Evolutionary conservation across 768 basidiomycete species (phyloP), one percentile per base, ranked within the genome.

Genomic region (Collybia mongolica): DNA sequence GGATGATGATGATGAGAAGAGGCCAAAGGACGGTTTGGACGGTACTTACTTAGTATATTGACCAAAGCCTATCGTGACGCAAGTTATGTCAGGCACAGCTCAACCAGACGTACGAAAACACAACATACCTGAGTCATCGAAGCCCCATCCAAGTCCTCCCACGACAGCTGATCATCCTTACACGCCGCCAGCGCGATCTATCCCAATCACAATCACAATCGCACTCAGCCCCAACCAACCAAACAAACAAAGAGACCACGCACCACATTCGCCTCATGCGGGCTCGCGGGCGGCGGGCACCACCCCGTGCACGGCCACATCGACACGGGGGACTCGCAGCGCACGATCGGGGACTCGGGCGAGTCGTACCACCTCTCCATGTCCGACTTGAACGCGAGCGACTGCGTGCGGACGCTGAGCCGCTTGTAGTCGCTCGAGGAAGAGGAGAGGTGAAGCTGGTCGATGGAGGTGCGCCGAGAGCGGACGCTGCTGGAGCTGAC

Each of bases 101-200:
- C 17, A 40, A 22, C 26, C 22, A 18, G 32, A 35, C 1, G 2
- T 2, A 14, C 1, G 3, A 12, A 26, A 15, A 37, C 6, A 29
- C 9, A 52, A 54, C 24, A 60, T 51, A 68, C 67, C 55, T 65
- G 60, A 0, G 73, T 72, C 72, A 75, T 72, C 0, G 72, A 72
- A 0, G 56, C 52, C 1, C 73, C 73, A 41, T 67, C 57, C 0
- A 40, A 47, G 44, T 65, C 66, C 28, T 73, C 69, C 72, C 72
- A 73, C 12, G 72, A 62, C 23, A 61, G 44, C 51, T 75, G 72
- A 18, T 62, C 59, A 48, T 75, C 73, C 45, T 68, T 68, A 8
- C 69, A 66, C 0, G 72, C 69, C 0, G 69, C 65, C 29, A 75
- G 40, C 7, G 69, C 67, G 18, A 73, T 68, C 72, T 74, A 29